Evolutionary conservation across 345 rosid genomes (phyloP), one percentile per base, ranked within the genome.

Genomic region (Punica granatum): DNA sequence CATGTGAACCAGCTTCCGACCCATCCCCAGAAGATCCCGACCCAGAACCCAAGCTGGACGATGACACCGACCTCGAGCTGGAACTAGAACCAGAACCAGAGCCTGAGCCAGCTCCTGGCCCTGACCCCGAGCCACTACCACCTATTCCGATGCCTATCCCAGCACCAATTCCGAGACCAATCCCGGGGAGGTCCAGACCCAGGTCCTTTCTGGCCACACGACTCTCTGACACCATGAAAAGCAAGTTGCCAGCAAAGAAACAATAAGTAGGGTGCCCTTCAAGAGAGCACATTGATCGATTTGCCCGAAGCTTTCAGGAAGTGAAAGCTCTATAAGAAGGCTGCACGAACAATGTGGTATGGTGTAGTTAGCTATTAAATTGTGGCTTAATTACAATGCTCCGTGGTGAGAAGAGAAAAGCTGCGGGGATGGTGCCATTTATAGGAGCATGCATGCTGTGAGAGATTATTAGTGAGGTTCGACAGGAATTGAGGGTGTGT

Each of bases 1-100:
- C 89, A 2, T 77, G 77, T n/a, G 90, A 86, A 25, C 97, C 96
- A 0, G 88, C 82, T 31, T 82, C 73, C 0, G 92, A 84, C 3
- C 90, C 83, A 0, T 80, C 77, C 26, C 83, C 80, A 1, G 83
- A 77, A 5, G 87, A 82, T 25, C 83, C 74, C 0, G 90, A 83
- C 6, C 90, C 83, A 0, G 83, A 80, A 30, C 83, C 80, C 0
- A 80, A 56, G 61, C 61, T 15, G 13, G 61, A 67, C 0, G 60
- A 65, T 0, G 77, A 70, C 0, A 44, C 65, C 1, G 77, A 76
- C 28, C 79, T 70, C 23, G 80, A 75, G 37, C 73, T 61, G 0
- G 79, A 70, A 23, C 82, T 70, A 0, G 75, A 65, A 0, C 78
- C 76, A 3, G 75, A 75, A 3, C 79, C 73, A 1, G 79, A 68